A percentile compares a stretch with the other conserved stretches of the same genome.
phyloP scores from a whole-genome alignment of 441 rosid genomes.

The Erysimum pusillum region DNA sequence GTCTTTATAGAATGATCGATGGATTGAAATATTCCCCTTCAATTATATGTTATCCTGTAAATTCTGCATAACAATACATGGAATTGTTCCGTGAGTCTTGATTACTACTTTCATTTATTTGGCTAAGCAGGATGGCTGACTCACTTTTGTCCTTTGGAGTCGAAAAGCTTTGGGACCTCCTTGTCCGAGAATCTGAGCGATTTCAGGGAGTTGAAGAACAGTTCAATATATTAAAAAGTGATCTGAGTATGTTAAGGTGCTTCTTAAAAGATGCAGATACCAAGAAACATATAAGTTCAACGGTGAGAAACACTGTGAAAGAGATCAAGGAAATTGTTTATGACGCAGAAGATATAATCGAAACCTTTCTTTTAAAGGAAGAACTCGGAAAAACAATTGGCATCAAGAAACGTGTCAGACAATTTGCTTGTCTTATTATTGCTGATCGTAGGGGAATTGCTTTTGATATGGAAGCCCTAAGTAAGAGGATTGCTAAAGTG shows the following conservation, averaged over 20 bases:
- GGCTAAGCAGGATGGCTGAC: slow-evolving; percentile 30
- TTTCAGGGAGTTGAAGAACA: slow-evolving; percentile 30
- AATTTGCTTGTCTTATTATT: neutral
- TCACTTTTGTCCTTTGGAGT: slow-evolving; percentile 3
- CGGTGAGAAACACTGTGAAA: slow-evolving; percentile 30
- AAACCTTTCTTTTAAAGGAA: slow-evolving; percentile 28
- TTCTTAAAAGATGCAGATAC: slow-evolving; percentile 36
- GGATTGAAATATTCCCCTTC: no score
- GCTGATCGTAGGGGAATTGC: slow-evolving; percentile 1
- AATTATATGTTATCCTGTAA: no score
- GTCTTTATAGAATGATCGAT: no score
- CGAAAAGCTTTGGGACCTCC: slow-evolving; percentile 36
- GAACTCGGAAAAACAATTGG: neutral
- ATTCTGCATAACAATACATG: no score
- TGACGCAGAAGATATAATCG: slow-evolving; percentile 45
- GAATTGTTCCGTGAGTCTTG: no score
- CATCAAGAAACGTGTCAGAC: neutral
- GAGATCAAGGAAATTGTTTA: slow-evolving; percentile 43
- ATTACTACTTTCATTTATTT: no score
- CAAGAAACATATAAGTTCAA: slow-evolving; percentile 29
- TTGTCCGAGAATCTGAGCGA: slow-evolving; percentile 21
- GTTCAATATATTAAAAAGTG: slow-evolving; percentile 24
- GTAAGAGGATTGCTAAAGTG: slow-evolving; percentile 4
- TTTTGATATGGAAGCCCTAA: slow-evolving; percentile 5
- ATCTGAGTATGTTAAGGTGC: slow-evolving; percentile 2